Evolutionary conservation across 176 grass and related monocot species (phyloP).

Genomic region (Lolium rigidum): DNA sequence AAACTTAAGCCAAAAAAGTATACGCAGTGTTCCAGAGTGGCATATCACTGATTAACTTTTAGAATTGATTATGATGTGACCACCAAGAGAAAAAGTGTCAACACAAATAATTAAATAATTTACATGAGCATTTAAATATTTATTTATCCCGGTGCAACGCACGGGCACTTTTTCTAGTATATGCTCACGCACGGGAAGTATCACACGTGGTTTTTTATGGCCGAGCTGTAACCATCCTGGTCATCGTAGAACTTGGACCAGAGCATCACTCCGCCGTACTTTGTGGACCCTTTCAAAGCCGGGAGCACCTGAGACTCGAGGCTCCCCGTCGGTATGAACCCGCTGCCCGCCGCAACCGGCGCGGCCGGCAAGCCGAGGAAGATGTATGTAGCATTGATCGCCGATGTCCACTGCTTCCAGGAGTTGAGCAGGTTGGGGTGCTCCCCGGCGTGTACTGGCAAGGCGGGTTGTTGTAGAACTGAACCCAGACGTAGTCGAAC

Average conservation of each 20-base stretch:
- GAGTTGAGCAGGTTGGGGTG: constrained; percentile 39
- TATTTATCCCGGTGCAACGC: too few species aligned
- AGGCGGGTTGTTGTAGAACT: constrained; percentile 74
- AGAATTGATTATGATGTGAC: too few species aligned
- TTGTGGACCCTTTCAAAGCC: constrained; percentile 34
- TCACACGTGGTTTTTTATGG: constrained; percentile 50
- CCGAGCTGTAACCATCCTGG: constrained; percentile 37
- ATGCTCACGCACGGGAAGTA: neutral
- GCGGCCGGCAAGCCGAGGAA: constrained; percentile 63
- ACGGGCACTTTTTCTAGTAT: too few species aligned
- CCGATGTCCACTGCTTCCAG: constrained; percentile 54
- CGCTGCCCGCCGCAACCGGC: constrained; percentile 41
- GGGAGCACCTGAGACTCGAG: constrained; percentile 55
- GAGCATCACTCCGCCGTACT: constrained; percentile 63
- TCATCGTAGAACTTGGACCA: constrained; percentile 56
- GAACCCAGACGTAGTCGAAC: constrained; percentile 81
- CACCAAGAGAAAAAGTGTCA: too few species aligned
- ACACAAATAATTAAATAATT: too few species aligned
- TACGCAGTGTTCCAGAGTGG: too few species aligned
- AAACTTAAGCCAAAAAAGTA: too few species aligned
- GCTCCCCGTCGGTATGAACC: constrained; percentile 48
- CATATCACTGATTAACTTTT: too few species aligned
- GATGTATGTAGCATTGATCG: constrained; percentile 46
- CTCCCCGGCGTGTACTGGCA: constrained; percentile 56
- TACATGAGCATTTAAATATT: too few species aligned